Evolutionary conservation across 2,329 filamentous ascomycete genomes (phyloP).

Genomic region (Chaetomium sp.): DNA sequence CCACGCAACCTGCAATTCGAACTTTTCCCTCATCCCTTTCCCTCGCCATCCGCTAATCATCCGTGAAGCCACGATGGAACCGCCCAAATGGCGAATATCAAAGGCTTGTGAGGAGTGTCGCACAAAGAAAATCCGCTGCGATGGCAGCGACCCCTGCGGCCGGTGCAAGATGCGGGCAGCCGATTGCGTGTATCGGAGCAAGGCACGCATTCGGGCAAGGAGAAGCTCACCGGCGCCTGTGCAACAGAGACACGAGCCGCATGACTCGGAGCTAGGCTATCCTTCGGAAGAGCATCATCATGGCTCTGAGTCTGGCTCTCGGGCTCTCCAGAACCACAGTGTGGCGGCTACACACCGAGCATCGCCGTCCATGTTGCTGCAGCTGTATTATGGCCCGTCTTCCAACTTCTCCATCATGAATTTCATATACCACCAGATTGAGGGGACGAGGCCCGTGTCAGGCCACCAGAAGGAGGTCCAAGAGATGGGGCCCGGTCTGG

Average conservation of each 20-base stretch:
- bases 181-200: conserved; percentile 9
- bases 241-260: no score
- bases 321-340: conserved; percentile 4
- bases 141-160: conserved; percentile 12
- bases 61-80: conserved; percentile 4
- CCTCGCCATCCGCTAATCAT: neutral
- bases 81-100: conserved; percentile 16
- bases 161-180: conserved; percentile 7
- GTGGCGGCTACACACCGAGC: conserved; percentile 14
- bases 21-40: neutral
- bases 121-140: conserved; percentile 15
- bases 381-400: conserved; percentile 14
- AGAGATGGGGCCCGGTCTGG: conserved; percentile 16
- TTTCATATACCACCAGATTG: conserved; percentile 10
- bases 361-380: conserved; percentile 15
- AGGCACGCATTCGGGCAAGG: conserved; percentile 10
- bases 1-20: no score
- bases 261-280: neutral
- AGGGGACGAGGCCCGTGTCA: conserved; percentile 9
- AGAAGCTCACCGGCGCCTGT: neutral
- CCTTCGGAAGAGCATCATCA: neutral
- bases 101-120: conserved; percentile 17
- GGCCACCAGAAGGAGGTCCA: conserved; percentile 15
- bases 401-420: conserved; percentile 14
- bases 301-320: conserved; percentile 1